Base-by-base conservation (phyloP, 164 flowering plant species). In the Santalum album region DNA sequence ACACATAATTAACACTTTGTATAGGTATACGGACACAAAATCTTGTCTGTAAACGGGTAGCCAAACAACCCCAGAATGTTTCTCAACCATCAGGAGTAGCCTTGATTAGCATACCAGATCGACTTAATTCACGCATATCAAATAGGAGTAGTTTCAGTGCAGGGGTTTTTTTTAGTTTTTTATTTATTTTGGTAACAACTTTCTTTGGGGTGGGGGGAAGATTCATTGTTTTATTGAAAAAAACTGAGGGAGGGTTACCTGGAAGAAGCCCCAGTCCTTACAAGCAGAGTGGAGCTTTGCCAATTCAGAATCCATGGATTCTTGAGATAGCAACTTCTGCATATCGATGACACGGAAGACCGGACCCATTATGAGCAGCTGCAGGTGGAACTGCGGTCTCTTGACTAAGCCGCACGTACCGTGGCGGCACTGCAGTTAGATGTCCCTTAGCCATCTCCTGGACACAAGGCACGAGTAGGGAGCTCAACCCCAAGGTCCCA, bases 341-440 rank as follows among this genome's bases (percentile, higher is more conserved):
- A 59, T 21, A 14, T 65, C 51, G 18, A 59, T 54, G 3, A 65
- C 59, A 0, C 63, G 68, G n/a, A 65, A 29, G 6, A 29, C 34
- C 9, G 34, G 34, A 9, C 6, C 4, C 34, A 3, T 29, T n/a
- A n/a, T n/a, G 34, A 42, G 16, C 25, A 4, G 38, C 17, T 6
- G 5, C 23, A 22, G 24, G 19, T 11, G 14, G 2, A 11, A 27
- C 1, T 2, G 25, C 35, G 15, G 7, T 0, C 7, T 55, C 50
- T 43, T 43, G 49, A n/a, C 42, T 49, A 6, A 23, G 25, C 27
- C 49, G 49, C 3, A 55, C 18, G 49, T 55, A 55, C 9, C 58
- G 49, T 11, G 49, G 25, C 3, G 58, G 58, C 23, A 55, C 50
- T 1, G 49, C 19, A 34, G n/a, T 55, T 12, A 55, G 2, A 17